Evolutionary conservation across 2,329 filamentous ascomycete species (phyloP).

Genomic region (Grosmannia huntii): DNA sequence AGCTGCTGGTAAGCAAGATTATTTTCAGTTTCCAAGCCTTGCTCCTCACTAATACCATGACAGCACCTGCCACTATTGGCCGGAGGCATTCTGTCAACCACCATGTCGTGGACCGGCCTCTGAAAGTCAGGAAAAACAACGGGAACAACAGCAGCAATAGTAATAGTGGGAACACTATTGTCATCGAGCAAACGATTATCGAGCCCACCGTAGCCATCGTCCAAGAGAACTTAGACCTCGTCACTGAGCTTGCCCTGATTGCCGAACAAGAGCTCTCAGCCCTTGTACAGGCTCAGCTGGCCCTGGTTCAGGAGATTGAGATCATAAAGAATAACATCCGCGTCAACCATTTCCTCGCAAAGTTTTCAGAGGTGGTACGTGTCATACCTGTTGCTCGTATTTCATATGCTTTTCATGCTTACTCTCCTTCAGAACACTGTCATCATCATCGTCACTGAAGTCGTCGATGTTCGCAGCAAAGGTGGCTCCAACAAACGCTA

Average conservation of each 20-base stretch:
- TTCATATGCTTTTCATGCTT: neutral
- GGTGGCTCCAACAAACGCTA: slow-evolving; percentile 21
- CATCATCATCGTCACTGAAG: slow-evolving; percentile 23
- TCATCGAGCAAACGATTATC: slow-evolving; percentile 21
- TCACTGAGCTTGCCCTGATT: slow-evolving; percentile 20
- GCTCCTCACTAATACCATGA: slow-evolving; percentile 4
- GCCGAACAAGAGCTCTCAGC: slow-evolving; percentile 25
- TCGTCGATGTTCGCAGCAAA: slow-evolving; percentile 22
- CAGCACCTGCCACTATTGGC: slow-evolving; percentile 8
- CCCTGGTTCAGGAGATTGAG: slow-evolving; percentile 23
- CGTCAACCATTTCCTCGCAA: slow-evolving; percentile 25
- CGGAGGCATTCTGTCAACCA: slow-evolving; percentile 3
- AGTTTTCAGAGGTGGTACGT: slow-evolving; percentile 23
- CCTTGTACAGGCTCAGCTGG: slow-evolving; percentile 23
- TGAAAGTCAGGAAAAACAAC: slow-evolving; percentile 6
- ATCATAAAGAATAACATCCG: slow-evolving; percentile 30
- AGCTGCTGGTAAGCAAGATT: slow-evolving; percentile 15
- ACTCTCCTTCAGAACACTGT: slow-evolving; percentile 20
- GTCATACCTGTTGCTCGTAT: neutral
- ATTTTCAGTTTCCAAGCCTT: neutral
- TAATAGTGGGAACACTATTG: slow-evolving; percentile 9
- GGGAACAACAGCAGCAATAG: slow-evolving; percentile 13
- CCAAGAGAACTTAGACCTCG: slow-evolving; percentile 22
- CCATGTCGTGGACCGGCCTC: slow-evolving; percentile 8
- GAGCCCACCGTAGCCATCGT: slow-evolving; percentile 20